A percentile compares a stretch with the other conserved stretches of the same genome.
Evolutionary conservation across 805 yeast genomes (phyloP).

Genomic region (Vanderwaltozyma tropicalis): DNA sequence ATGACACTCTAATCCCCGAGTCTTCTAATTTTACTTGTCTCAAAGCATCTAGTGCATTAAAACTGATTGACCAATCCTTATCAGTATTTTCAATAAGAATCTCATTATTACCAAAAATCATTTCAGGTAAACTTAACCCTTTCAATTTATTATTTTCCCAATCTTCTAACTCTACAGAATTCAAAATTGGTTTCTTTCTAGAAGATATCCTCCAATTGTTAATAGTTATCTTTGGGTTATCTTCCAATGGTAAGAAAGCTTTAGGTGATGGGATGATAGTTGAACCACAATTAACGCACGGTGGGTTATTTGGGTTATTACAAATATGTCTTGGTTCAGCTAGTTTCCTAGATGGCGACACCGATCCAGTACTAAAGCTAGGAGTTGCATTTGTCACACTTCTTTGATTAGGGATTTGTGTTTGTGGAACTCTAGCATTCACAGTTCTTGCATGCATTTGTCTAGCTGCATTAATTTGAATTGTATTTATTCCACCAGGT

Average conservation of each 20-base stretch:
- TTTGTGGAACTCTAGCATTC: slow-evolving; percentile 26
- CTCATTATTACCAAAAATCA: slow-evolving; percentile 85
- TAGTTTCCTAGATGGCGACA: slow-evolving; percentile 1
- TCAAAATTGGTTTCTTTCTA: slow-evolving; percentile 64
- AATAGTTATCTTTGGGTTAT: slow-evolving; percentile 58
- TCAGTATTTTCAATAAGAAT: slow-evolving; percentile 40
- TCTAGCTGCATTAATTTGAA: slow-evolving; percentile 51
- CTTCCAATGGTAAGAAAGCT: slow-evolving; percentile 51
- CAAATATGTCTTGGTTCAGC: slow-evolving; percentile 15
- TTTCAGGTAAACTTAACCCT: slow-evolving; percentile 85
- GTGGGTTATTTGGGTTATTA: slow-evolving; percentile 32
- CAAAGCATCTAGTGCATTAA: slow-evolving; percentile 66
- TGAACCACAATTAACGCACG: slow-evolving; percentile 55
- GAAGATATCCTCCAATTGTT: slow-evolving; percentile 72
- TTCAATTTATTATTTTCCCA: slow-evolving; percentile 44
- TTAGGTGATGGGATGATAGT: slow-evolving; percentile 73
- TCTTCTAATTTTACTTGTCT: slow-evolving; percentile 41
- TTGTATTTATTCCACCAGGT: slow-evolving; percentile 23
- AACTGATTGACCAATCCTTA: slow-evolving; percentile 41
- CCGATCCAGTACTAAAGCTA: not conserved
- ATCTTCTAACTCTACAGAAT: slow-evolving; percentile 59
- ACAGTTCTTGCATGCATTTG: slow-evolving; percentile 42
- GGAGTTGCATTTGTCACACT: slow-evolving; percentile 1
- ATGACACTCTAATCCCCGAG: slow-evolving; percentile 62
- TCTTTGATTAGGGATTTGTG: not conserved